Base-by-base conservation (phyloP, 2,329 filamentous ascomycete genomes). In the Amphichorda felina region DNA sequence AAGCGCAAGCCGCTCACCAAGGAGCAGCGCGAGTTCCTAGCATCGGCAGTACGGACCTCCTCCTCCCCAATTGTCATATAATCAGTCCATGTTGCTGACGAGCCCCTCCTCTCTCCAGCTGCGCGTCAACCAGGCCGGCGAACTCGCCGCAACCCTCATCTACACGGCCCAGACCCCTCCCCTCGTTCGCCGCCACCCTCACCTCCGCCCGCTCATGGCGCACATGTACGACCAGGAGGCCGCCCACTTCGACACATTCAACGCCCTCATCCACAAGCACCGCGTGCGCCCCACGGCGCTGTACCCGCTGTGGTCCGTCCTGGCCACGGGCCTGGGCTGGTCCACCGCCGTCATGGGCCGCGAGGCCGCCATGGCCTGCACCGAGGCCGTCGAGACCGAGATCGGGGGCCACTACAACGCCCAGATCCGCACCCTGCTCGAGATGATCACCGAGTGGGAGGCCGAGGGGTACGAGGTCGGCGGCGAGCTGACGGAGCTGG, bases 191-290 rank as follows among this genome's bases (percentile, higher is more conserved):
- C 74, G 80, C 4, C 80, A 95, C 55, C 89, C 91, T 1, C 83
- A 94, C 53, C 77, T 98, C 14, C 80, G 85, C 6, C 82, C 86
- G 0, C 64, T 96, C 22, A 94, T 98, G 86, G 75, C 79, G 48
- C 91, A 96, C 69, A 98, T 98, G 91, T 88, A 94, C 66, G 85
- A 91, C 50, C 91, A 98, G 57, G 91, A 98, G 66, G 86, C 75
- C 10, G 81, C 77, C 8, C 91, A 98, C 59, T 78, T 96, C 47
- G 59, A 64, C 4, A 91, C 79, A 25, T 98, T 96, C 70, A 94
- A 94, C 58, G 50, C 66, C 3, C 70, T 96, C 18, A 66, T 96
- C 4, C 77, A 82, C 14, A 82, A 79, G 50, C 91, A 96, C 58
- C 85, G 87, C 38, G 78, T 98, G 35, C 83, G 91, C 0, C 91